Conservation (phyloP, 2,329 filamentous ascomycete genomes). For the Colletotrichum eleusines region DNA sequence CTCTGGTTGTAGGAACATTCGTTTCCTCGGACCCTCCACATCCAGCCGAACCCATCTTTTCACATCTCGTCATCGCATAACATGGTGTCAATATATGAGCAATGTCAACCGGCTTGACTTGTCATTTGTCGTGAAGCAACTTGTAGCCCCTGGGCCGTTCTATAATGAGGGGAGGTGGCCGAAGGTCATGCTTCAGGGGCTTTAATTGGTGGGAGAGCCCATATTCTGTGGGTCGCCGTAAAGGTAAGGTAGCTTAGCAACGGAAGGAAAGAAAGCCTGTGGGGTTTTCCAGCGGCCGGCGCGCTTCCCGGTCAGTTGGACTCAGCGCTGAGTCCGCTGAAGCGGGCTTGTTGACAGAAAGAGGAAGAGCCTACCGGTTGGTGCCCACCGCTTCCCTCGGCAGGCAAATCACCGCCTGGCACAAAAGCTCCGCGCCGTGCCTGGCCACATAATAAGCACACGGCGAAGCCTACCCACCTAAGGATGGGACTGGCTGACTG, state of each 20-base stretch:
- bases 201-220: background rate
- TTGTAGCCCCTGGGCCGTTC: background rate
- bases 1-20: no score
- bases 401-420: constrained; percentile 19
- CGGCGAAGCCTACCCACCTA: constrained; percentile 22
- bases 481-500: constrained; percentile 17
- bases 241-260: constrained; percentile 4
- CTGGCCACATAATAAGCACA: constrained; percentile 15
- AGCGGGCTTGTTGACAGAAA: constrained; percentile 6
- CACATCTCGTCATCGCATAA: background rate
- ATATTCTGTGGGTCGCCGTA: background rate
- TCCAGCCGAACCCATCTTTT: constrained; percentile 4
- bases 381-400: constrained; percentile 24
- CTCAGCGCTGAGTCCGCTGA: constrained; percentile 20
- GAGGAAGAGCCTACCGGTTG: constrained; percentile 2
- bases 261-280: constrained; percentile 5
- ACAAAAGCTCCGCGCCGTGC: constrained; percentile 33
- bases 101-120: background rate
- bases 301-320: constrained; percentile 17
- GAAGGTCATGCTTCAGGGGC: background rate
- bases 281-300: constrained; percentile 32
- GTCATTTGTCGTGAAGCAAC: background rate
- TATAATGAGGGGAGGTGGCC: background rate
- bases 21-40: background rate
- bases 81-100: background rate